Base-by-base conservation (phyloP, 768 basidiomycete species). In the Lyophyllum shimeji region DNA sequence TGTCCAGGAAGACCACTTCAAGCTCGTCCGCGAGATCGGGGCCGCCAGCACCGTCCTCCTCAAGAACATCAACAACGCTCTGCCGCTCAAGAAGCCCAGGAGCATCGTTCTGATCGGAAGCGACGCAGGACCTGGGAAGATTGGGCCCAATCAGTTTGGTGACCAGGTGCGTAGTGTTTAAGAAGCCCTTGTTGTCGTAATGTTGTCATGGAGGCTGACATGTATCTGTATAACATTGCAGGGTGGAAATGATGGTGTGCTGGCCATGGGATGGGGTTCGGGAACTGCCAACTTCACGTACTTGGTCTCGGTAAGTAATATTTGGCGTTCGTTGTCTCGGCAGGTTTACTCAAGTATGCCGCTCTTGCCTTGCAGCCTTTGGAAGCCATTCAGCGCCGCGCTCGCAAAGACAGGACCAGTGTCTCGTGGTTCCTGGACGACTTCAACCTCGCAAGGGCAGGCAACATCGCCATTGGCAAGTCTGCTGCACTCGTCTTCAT, bases 221-320 rank as follows among this genome's bases (percentile, higher is more conserved):
- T 23, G 8, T 39, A 24, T 23, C 21, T 39, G 29, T 18, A 21
- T n/a, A 37, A 20, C 27, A 24, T 9, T 24, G 20, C 57, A 75
- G 61, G 84, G 80, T 46, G 85, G 86, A 23, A 71, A 75, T 27
- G 82, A 79, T 46, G 93, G 93, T 9, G 78, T 89, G 17, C 77
- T 97, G 20, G 93, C 92, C 7, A 88, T 94, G 87, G 93, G 93
- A 13, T 97, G 95, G 95, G 95, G 93, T 34, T 89, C 87, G 48
- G 93, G 92, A 5, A 91, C 93, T 0, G 78, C 83, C 12, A 82
- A 84, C 61, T 87, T 90, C 74, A 84, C 87, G 5, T 94, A 93
- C 69, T 81, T 94, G 13, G 71, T 94, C 56, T 84, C 89, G 46
- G 87, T 88, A 53, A 65, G 82, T 73, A n/a, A 1, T 20, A 15